Base-by-base conservation (phyloP, 169 alveolate species). In the Plasmodium ovale region DNA sequence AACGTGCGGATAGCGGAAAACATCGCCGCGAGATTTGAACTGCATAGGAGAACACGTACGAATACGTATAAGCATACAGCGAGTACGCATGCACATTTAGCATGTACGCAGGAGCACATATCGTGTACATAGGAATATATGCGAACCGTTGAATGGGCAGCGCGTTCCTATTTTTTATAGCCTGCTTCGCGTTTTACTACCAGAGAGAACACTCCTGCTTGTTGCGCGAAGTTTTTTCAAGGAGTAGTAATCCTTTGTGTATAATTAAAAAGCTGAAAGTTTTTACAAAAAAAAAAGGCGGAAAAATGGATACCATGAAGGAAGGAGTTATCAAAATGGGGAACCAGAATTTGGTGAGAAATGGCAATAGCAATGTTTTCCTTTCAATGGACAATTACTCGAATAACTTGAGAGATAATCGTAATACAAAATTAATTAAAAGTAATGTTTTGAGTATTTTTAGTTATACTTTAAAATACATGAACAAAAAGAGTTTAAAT, bases 361-460 rank as follows among this genome's bases (percentile, higher is more conserved):
- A 54, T 53, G 64, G 47, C 31, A 60, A 60, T 16, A 74, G 21
- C 64, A 67, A 69, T 60, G 67, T 70, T 27, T 37, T 53, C 33
- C 54, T 85, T 12, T 85, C 91, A 37, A 33, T 85, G 37, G 49
- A 85, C 64, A 85, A 85, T 56, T 85, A 85, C 39, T 23, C 73
- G 7, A 56, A 53, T 10, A 39, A 42, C 7, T 29, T 37, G 23
- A 67, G 59, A 23, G 87, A 70, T 16, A 58, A 37, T 5, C 33
- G 35, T 12, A 44, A 39, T 0, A 58, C 87, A 4, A 85, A 67
- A 69, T 69, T 69, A 53, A 49, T 69, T 21, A 44, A 29, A 27
- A 69, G 68, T 27, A 67, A 85, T 47, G 87, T 85, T 25, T 56
- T 85, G 47, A 85, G 91, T 49, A 85, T 85, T 85, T 85, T 85